Evolutionary conservation across 495 filamentous ascomycete species (phyloP).

Genomic region (Aspergillus cristatus): DNA sequence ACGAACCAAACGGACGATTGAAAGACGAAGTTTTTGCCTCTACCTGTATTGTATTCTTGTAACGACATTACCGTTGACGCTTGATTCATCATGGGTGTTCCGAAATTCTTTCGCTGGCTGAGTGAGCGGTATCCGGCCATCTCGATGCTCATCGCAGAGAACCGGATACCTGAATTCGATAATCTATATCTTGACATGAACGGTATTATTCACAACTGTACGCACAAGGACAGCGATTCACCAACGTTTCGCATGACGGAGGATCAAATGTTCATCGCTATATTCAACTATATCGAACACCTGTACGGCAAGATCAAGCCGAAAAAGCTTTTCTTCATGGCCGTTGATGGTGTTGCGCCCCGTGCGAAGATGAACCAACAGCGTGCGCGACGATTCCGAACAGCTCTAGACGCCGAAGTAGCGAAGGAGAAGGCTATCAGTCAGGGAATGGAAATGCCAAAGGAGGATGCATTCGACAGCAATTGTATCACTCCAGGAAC

Average conservation of each 20-base stretch:
- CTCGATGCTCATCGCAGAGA: slow-evolving; percentile 97
- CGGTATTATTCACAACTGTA: slow-evolving; percentile 99
- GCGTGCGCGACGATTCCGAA: slow-evolving; percentile 88
- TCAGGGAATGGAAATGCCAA: slow-evolving; percentile 86
- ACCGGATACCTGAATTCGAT: slow-evolving; percentile 98
- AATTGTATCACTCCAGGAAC: slow-evolving; percentile 99
- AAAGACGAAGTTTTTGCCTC: neutral
- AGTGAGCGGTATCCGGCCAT: slow-evolving; percentile 98
- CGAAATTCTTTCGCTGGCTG: slow-evolving; percentile 94
- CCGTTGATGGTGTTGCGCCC: slow-evolving; percentile 94
- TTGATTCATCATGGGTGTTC: slow-evolving; percentile 65
- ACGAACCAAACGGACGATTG: slow-evolving; percentile 8
- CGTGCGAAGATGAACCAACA: slow-evolving; percentile 99
- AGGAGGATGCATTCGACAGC: slow-evolving; percentile 93
- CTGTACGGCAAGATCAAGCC: slow-evolving; percentile 98
- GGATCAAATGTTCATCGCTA: slow-evolving; percentile 98
- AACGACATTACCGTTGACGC: neutral
- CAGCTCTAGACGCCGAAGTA: slow-evolving; percentile 80
- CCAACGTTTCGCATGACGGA: slow-evolving; percentile 89
- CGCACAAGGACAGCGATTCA: slow-evolving; percentile 88
- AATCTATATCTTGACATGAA: slow-evolving; percentile 99
- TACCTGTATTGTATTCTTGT: too few relatives aligned
- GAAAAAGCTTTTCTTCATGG: slow-evolving; percentile 98
- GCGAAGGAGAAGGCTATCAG: slow-evolving; percentile 82
- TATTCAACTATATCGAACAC: slow-evolving; percentile 99